Evolutionary conservation across 257 asterid genomes (phyloP), one percentile per base, ranked within the genome.

Genomic region (Solanum chmielewskii): DNA sequence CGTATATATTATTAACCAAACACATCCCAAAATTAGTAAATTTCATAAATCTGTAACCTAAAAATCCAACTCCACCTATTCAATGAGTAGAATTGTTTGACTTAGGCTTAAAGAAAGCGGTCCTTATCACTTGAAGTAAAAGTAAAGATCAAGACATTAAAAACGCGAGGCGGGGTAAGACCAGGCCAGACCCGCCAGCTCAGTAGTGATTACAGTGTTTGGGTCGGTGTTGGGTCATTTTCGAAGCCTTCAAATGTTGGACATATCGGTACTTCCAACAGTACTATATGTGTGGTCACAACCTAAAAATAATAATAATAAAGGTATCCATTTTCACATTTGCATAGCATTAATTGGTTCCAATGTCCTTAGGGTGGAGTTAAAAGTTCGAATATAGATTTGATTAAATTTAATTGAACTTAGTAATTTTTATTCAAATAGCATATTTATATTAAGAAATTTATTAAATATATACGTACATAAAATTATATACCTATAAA

Each of bases 211-310:
- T 52, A 18, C 62, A 56, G 49, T 41, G 56, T n/a, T 23, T 11
- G n/a, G 39, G 23, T 52, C 9, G 83, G 11, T 42, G 64, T 45
- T 78, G 25, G 39, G 66, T 86, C 86, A 47, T 45, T 83, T 89
- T 89, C 86, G 76, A 75, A 62, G 25, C 59, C 11, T 31, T 39
- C 15, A 89, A 64, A n/a, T 7, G 60, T 49, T 87, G 89, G 89
- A 76, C 39, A 76, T 60, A 64, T 83, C 70, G 78, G 70, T 49
- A 87, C 86, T 76, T 77, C 88, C 91, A 76, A 76, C 9, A 18
- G 77, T 49, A 52, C 74, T 75, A 56, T 41, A 6, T 7, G 37
- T 62, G 69, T 74, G 45, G 78, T 75, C 84, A 77, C 69, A 66
- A 16, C 66, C 33, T 2, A 7, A n/a, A 76, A 25, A 25, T 33